Conservation (phyloP, 176 grass and related monocot species). For the Avena atlantica region DNA sequence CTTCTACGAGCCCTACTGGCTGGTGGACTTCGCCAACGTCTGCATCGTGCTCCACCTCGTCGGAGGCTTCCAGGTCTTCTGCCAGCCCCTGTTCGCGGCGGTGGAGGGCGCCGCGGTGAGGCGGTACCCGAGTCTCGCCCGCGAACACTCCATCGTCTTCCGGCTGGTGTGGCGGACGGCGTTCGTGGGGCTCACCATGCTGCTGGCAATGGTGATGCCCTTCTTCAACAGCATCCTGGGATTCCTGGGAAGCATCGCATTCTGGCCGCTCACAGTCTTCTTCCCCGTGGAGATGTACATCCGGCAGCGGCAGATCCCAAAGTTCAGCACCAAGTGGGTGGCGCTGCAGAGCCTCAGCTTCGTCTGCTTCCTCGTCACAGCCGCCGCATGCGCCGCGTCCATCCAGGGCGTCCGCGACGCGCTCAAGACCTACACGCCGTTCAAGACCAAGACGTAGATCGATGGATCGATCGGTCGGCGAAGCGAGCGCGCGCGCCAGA, state of each 20-base stretch:
- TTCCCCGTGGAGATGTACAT: conserved; percentile 94
- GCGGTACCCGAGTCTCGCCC: conserved; percentile 23
- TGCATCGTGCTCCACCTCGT: conserved; percentile 88
- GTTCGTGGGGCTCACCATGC: conserved; percentile 66
- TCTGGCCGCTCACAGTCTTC: conserved; percentile 94
- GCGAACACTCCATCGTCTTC: conserved; percentile 36
- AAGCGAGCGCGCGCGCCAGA: neutral
- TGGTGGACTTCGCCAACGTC: conserved; percentile 73
- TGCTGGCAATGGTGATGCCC: conserved; percentile 68
- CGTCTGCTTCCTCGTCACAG: conserved; percentile 82
- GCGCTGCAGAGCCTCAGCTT: conserved; percentile 74
- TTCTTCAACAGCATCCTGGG: conserved; percentile 92
- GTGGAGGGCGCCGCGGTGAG: conserved; percentile 50
- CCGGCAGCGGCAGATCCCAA: conserved; percentile 38
- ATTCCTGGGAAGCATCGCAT: conserved; percentile 78
- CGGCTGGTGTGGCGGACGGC: conserved; percentile 64
- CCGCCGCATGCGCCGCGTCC: conserved; percentile 62
- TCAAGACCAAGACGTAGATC: conserved; percentile 52
- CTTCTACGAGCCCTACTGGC: conserved; percentile 89
- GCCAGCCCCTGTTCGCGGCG: conserved; percentile 74
- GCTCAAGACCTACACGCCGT: conserved; percentile 64
- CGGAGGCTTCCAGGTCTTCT: conserved; percentile 81
- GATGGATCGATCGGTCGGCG: neutral
- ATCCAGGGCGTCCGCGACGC: conserved; percentile 70
- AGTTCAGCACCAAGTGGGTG: conserved; percentile 55